Conservation (phyloP, 352 stramenopile species). For the Phytopythium helicoides region DNA sequence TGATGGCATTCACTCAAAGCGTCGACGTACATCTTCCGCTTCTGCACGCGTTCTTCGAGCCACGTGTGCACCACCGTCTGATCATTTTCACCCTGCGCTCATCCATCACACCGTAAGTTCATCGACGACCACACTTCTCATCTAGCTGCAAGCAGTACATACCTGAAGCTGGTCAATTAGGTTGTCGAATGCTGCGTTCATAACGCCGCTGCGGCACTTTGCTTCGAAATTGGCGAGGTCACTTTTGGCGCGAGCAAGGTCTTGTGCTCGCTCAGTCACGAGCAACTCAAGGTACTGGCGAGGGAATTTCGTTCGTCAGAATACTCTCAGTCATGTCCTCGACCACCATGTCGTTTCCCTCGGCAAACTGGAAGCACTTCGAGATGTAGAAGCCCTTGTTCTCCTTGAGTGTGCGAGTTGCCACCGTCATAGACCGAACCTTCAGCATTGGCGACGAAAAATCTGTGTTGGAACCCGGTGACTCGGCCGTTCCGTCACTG, state of each 20-base stretch:
- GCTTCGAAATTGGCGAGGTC: conserved; percentile 60
- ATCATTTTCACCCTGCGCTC: conserved; percentile 66
- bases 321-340: conserved; percentile 82
- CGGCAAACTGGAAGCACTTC: conserved; percentile 79
- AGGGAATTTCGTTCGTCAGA: conserved; percentile 79
- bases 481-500: conserved; percentile 26
- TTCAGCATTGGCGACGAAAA: conserved; percentile 39
- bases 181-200: conserved; percentile 71
- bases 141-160: conserved; percentile 64
- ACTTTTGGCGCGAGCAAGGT: conserved; percentile 46
- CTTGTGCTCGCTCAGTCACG: conserved; percentile 44
- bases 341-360: conserved; percentile 71
- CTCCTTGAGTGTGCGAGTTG: conserved; percentile 68
- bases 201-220: conserved; percentile 59
- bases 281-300: conserved; percentile 74
- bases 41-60: conserved; percentile 68
- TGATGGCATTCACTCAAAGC: conserved; percentile 67
- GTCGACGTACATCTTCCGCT: conserved; percentile 68
- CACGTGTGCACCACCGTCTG: conserved; percentile 66
- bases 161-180: conserved; percentile 85
- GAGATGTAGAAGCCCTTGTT: conserved; percentile 75
- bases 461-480: conserved; percentile 19
- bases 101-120: conserved; percentile 39
- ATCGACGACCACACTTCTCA: no score
- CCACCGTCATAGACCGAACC: conserved; percentile 75